Evolutionary conservation across 768 basidiomycete species (phyloP).

Genomic region (Kwoniella newhampshirensis): DNA sequence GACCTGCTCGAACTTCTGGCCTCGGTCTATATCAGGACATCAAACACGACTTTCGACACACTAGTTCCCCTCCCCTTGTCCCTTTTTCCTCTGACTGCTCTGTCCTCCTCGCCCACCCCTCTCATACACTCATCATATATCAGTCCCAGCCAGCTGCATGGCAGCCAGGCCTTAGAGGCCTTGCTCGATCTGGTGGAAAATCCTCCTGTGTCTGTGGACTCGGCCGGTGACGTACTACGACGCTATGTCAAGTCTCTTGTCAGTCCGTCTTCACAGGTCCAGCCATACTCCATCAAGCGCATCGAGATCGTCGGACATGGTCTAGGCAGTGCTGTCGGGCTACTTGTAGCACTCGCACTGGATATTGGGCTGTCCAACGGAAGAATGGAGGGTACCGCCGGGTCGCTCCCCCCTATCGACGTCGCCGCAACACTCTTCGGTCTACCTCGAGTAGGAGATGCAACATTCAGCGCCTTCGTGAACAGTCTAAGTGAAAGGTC

Average conservation of each 20-base stretch:
- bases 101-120: constrained; percentile 13
- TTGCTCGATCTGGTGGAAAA: constrained; percentile 32
- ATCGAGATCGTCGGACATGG: constrained; percentile 47
- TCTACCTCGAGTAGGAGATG: constrained; percentile 41
- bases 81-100: constrained; percentile 26
- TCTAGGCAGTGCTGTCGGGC: constrained; percentile 35
- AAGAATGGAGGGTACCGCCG: background rate
- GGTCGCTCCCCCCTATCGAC: constrained; percentile 13
- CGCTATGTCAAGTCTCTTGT: constrained; percentile 15
- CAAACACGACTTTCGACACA: constrained; percentile 5
- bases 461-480: constrained; percentile 32
- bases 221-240: constrained; percentile 16
- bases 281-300: constrained; percentile 19
- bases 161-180: constrained; percentile 26
- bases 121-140: constrained; percentile 33
- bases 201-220: constrained; percentile 18
- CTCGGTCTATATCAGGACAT: background rate
- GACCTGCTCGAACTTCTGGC: constrained; percentile 37
- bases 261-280: background rate
- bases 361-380: constrained; percentile 24
- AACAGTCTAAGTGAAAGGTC: constrained; percentile 19
- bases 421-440: constrained; percentile 37
- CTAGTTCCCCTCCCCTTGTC: constrained; percentile 31
- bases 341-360: constrained; percentile 36
- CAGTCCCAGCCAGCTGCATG: constrained; percentile 27